phyloP scores from a whole-genome alignment of 1,139 yeast genomes.

The Candida frijolesensis region DNA sequence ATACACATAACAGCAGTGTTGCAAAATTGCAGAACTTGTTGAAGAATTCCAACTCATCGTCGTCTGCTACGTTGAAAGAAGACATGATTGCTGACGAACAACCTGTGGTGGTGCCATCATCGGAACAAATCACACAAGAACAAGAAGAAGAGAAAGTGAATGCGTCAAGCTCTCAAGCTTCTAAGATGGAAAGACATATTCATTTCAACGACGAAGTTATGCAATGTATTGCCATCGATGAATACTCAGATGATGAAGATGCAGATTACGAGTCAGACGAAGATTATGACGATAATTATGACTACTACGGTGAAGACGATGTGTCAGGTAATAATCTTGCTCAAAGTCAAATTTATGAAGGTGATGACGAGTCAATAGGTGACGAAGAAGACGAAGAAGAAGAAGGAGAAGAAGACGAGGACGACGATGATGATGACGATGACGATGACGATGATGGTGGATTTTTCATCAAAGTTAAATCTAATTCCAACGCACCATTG shows the following conservation, averaged over 20 bases:
- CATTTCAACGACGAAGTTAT: slow-evolving; percentile 93
- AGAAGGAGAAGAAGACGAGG: slow-evolving; percentile 23
- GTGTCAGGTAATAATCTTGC: slow-evolving; percentile 91
- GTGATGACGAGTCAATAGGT: slow-evolving; percentile 25
- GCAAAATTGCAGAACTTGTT: slow-evolving; percentile 18
- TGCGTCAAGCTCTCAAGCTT: not conserved
- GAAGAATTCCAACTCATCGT: slow-evolving; percentile 11
- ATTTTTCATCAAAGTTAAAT: slow-evolving; percentile 59
- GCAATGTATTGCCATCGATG: slow-evolving; percentile 79
- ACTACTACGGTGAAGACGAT: slow-evolving; percentile 44
- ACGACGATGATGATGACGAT: slow-evolving; percentile 32
- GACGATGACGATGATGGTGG: slow-evolving; percentile 63
- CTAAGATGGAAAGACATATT: slow-evolving; percentile 54
- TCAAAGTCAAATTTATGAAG: slow-evolving; percentile 46
- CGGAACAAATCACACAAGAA: slow-evolving; percentile 6
- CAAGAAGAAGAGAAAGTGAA: slow-evolving; percentile 16
- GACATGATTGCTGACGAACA: slow-evolving; percentile 1
- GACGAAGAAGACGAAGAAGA: slow-evolving; percentile 25
- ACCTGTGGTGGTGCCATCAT: slow-evolving; percentile 7
- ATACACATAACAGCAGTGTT: slow-evolving; percentile 15
- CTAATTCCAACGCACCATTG: slow-evolving; percentile 35
- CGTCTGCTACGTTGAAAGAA: slow-evolving; percentile 6
- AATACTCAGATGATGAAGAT: slow-evolving; percentile 34
- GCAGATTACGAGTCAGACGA: slow-evolving; percentile 37
- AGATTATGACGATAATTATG: slow-evolving; percentile 23